Evolutionary conservation across 1,284 basidiomycete genomes (phyloP), one percentile per base, ranked within the genome.

Genomic region (Trichosporon asahii): DNA sequence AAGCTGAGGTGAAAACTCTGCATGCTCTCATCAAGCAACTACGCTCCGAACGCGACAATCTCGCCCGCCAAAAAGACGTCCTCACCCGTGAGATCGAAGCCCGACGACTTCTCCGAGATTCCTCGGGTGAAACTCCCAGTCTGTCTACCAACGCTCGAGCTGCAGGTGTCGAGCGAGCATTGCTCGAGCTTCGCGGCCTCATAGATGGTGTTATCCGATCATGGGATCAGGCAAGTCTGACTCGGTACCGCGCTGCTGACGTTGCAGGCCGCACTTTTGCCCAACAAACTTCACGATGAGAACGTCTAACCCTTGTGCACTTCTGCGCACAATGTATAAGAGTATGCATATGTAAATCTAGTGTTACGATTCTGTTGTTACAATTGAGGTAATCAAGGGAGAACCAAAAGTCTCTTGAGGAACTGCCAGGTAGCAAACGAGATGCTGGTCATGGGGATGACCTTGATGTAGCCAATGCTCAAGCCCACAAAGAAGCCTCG

Each of bases 401-500:
- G 57, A n/a, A 23, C 82, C 78, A 83, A 77, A 23, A 78, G 55
- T 29, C 83, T 76, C 74, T 84, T 84, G 74, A 84, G 77, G 53
- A 83, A 73, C 71, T 84, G 83, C 84, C 84, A 85, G 12, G 84
- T 84, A 8, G 84, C 78, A 67, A 82, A 85, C 2, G 84, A 83
- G 33, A 84, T 80, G 74, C 83, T 84, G 68, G 92, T 97, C 95
- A 98, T 98, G 14, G 96, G 96, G 66, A 98, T 88, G n/a, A 98
- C 90, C 86, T 99, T 98, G 70, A 98, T 79, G 83, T 94, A 97
- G 0, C 97, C 97, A 75, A 99, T 94, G 70, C 90, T 90, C 74
- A 99, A 84, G 0, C 97, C 97, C 18, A 98, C 90, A 79, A 92
- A 99, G 82, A 98, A 99, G 0, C 95, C 95, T 78, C 89, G 86